phyloP scores from a whole-genome alignment of 2,329 filamentous ascomycete species.

The Scytalidium sp. region DNA sequence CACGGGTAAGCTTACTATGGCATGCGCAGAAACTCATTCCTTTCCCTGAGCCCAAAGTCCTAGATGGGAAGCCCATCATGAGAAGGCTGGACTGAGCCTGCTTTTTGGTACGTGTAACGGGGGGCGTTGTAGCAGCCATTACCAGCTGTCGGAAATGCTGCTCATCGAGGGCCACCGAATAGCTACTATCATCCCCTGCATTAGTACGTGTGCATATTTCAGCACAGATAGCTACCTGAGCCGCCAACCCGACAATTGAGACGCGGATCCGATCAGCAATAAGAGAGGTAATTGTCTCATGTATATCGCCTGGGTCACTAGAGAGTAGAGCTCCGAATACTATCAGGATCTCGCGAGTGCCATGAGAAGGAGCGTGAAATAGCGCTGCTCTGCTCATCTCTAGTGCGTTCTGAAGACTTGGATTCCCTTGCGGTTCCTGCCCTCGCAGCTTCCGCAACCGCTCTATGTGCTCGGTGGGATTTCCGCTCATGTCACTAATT shows the following conservation, averaged over 20 bases:
- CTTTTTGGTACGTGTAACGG: constrained; percentile 67
- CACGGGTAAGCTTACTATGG: constrained; percentile 75
- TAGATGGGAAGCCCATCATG: constrained; percentile 97
- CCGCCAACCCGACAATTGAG: constrained; percentile 84
- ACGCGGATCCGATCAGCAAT: constrained; percentile 83
- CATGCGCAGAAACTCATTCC: constrained; percentile 82
- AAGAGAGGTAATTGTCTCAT: constrained; percentile 79
- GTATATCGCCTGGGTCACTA: constrained; percentile 91
- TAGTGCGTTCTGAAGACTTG: constrained; percentile 88
- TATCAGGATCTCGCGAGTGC: constrained; percentile 88
- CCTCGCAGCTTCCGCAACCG: constrained; percentile 66
- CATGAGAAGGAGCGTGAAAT: constrained; percentile 91
- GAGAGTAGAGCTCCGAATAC: constrained; percentile 89
- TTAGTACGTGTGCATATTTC: constrained; percentile 90
- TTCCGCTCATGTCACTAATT: constrained; percentile 87
- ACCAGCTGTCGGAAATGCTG: constrained; percentile 87
- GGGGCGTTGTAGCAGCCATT: constrained; percentile 84
- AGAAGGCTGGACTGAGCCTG: constrained; percentile 65
- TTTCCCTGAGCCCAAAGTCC: constrained; percentile 66
- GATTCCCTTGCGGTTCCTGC: constrained; percentile 69
- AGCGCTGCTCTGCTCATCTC: constrained; percentile 91
- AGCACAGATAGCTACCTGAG: constrained; percentile 87
- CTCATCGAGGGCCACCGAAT: constrained; percentile 83
- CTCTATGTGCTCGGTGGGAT: constrained; percentile 83
- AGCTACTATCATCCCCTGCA: constrained; percentile 69